Evolutionary conservation across 345 rosid genomes (phyloP).

Genomic region (Schrenkiella parvula): DNA sequence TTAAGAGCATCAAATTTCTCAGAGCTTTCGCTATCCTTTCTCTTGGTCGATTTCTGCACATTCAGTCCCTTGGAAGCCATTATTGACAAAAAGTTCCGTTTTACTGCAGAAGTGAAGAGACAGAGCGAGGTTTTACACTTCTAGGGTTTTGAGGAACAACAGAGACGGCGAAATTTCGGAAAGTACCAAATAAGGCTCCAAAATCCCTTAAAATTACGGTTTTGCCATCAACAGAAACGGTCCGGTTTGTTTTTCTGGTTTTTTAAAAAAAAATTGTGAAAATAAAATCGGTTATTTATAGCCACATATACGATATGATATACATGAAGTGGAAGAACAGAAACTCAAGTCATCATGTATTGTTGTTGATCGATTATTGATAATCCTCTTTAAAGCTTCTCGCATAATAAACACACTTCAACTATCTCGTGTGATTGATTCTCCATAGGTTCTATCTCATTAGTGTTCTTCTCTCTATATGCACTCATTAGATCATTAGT

Average conservation of each 20-base stretch:
- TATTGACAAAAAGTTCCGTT: background rate
- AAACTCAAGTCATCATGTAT: too few relatives aligned
- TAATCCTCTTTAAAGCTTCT: too few relatives aligned
- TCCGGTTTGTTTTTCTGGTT: background rate
- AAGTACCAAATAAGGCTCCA: background rate
- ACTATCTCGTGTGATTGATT: too few relatives aligned
- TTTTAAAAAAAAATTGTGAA: too few relatives aligned
- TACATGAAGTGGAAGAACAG: too few relatives aligned
- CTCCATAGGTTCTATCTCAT: too few relatives aligned
- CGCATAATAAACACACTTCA: too few relatives aligned
- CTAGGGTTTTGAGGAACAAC: constrained; percentile 31
- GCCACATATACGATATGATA: too few relatives aligned
- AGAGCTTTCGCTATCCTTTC: constrained; percentile 20
- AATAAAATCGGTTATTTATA: background rate
- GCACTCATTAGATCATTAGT: too few relatives aligned
- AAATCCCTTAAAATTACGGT: background rate
- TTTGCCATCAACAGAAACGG: constrained; percentile 5
- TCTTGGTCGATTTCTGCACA: constrained; percentile 18
- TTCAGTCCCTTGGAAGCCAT: constrained; percentile 28
- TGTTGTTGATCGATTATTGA: too few relatives aligned
- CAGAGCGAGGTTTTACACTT: constrained; percentile 11
- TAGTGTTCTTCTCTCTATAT: too few relatives aligned
- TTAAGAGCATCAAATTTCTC: constrained; percentile 8
- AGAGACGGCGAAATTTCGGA: background rate
- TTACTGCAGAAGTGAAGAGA: background rate